Evolutionary conservation across 2,329 filamentous ascomycete genomes (phyloP).

Genomic region (Sphaerulina musiva): DNA sequence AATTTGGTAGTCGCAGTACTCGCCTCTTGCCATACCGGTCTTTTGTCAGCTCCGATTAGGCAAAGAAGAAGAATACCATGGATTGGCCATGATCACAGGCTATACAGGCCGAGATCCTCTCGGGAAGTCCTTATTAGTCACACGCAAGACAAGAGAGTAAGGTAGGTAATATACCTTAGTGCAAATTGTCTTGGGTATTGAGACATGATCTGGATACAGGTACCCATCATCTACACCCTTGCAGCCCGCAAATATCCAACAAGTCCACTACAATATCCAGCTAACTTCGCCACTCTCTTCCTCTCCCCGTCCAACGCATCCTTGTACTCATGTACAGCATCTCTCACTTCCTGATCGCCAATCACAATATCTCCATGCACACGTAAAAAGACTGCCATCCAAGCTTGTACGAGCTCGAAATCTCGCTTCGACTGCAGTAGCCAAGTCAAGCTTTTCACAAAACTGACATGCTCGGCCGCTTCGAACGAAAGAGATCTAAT

Average conservation of each 20-base stretch:
- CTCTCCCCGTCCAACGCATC: conserved; percentile 48
- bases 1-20: too few species aligned
- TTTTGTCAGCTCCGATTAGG: too few species aligned
- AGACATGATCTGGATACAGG: too few species aligned
- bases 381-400: conserved; percentile 91
- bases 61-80: too few species aligned
- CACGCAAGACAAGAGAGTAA: too few species aligned
- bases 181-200: too few species aligned
- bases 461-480: conserved; percentile 63
- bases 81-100: too few species aligned
- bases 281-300: conserved; percentile 65
- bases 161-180: too few species aligned
- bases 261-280: conserved; percentile 37
- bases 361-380: conserved; percentile 62
- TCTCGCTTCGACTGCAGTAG: conserved; percentile 64
- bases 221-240: conserved; percentile 18
- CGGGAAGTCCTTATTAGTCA: too few species aligned
- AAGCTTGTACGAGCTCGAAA: conserved; percentile 90
- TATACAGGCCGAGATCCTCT: too few species aligned
- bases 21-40: too few species aligned
- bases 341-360: conserved; percentile 48
- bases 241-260: conserved; percentile 24
- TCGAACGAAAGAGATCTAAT: conserved; percentile 64
- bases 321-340: conserved; percentile 62
- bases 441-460: conserved; percentile 72